These are phyloP conservation scores for Cadophora gregata DNA, from an alignment of 2,329 filamentous ascomycete species.

Conservation along the genomic window DNA sequence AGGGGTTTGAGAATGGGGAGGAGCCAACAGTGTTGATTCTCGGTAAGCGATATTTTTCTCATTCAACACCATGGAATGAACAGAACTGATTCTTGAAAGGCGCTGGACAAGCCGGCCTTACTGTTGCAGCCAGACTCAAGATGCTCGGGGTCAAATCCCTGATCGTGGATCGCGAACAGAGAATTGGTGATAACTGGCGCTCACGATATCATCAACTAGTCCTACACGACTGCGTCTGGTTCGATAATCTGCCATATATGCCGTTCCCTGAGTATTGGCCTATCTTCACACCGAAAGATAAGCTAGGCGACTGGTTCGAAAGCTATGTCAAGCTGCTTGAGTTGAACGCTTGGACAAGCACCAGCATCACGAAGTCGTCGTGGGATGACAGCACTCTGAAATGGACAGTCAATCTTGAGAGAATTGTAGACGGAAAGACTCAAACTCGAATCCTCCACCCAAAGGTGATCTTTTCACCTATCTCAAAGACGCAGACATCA, in stretches of 20 bases:
- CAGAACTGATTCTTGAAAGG: constrained; percentile 45
- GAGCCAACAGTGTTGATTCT: constrained; percentile 64
- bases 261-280: constrained; percentile 70
- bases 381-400: constrained; percentile 56
- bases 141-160: constrained; percentile 61
- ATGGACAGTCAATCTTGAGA: constrained; percentile 62
- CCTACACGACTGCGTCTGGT: constrained; percentile 66
- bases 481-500: constrained; percentile 37
- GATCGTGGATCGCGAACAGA: constrained; percentile 62
- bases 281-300: constrained; percentile 74
- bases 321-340: constrained; percentile 69
- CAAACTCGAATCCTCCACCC: constrained; percentile 26
- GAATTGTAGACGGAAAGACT: constrained; percentile 47
- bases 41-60: constrained; percentile 50
- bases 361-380: constrained; percentile 53
- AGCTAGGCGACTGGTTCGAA: constrained; percentile 72
- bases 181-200: constrained; percentile 69
- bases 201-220: constrained; percentile 66
- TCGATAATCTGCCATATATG: constrained; percentile 64
- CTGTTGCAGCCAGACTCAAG: constrained; percentile 62
- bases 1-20: constrained; percentile 49
- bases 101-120: constrained; percentile 65
- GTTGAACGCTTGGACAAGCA: constrained; percentile 69
- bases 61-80: constrained; percentile 62
- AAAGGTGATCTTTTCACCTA: constrained; percentile 21